Evolutionary conservation across 1,139 yeast species (phyloP).

Genomic region (Lodderomyces margitis): DNA sequence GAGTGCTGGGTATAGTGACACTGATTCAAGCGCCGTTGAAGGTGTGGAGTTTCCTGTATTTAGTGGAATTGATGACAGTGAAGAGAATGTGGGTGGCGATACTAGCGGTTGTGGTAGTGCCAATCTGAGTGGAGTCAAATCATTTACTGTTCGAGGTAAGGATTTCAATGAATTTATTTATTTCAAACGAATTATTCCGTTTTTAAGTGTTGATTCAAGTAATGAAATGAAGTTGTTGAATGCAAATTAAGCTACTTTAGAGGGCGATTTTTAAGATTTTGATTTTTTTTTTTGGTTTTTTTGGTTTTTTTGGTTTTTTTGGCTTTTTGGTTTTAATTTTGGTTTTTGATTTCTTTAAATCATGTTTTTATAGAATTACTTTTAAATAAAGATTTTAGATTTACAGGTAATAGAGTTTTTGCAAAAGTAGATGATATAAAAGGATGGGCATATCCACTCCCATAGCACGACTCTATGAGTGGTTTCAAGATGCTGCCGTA

Average conservation of each 20-base stretch:
- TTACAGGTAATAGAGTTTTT: neutral
- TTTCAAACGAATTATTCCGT: conserved; percentile 40
- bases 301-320: neutral
- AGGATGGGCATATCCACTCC: too few relatives aligned
- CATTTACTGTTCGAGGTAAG: conserved; percentile 1
- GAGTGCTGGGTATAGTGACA: neutral
- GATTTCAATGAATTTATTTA: conserved; percentile 32
- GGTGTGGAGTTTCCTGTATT: conserved; percentile 3
- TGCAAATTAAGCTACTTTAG: conserved; percentile 26
- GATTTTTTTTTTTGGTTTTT: neutral
- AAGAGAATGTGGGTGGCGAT: neutral
- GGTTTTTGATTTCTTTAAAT: too few relatives aligned
- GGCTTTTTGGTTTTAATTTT: neutral
- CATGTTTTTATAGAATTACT: neutral
- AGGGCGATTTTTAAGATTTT: neutral
- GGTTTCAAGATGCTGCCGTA: too few relatives aligned
- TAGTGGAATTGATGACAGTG: neutral
- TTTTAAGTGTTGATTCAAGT: conserved; percentile 39
- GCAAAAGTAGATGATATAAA: too few relatives aligned
- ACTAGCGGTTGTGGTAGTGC: neutral
- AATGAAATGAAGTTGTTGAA: conserved; percentile 40
- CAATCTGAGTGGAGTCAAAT: neutral
- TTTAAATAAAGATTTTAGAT: neutral
- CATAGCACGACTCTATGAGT: too few relatives aligned
- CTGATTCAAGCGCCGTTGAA: neutral